These are phyloP conservation scores for Colletotrichum lindemuthianum DNA, from an alignment of 2,329 filamentous ascomycete genomes.

Conservation along the genomic window DNA sequence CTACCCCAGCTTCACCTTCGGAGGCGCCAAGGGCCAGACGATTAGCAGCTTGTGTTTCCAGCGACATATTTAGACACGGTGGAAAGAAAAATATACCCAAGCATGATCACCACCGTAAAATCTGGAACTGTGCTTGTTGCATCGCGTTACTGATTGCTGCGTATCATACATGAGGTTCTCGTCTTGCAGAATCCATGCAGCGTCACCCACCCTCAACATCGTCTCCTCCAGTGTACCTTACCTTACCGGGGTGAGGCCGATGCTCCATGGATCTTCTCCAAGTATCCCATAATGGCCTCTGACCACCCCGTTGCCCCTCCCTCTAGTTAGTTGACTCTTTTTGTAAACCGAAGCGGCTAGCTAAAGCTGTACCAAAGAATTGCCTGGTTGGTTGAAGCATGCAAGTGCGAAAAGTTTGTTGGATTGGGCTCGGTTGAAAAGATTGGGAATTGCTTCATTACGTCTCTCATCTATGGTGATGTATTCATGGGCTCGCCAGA, in stretches of 20 bases:
- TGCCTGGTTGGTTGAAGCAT: slow-evolving; percentile 24
- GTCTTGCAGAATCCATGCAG: slow-evolving; percentile 14
- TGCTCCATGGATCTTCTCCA: not conserved
- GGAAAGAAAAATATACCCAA: slow-evolving; percentile 15
- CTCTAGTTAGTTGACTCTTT: slow-evolving; percentile 16
- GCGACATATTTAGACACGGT: slow-evolving; percentile 43
- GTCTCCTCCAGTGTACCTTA: slow-evolving; percentile 5
- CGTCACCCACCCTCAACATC: slow-evolving; percentile 13
- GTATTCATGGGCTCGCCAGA: slow-evolving; percentile 72
- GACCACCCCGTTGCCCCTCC: slow-evolving; percentile 2
- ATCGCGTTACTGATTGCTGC: slow-evolving; percentile 24
- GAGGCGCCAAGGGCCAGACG: slow-evolving; percentile 86
- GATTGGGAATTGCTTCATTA: slow-evolving; percentile 66
- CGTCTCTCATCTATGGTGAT: slow-evolving; percentile 66
- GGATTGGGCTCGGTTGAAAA: slow-evolving; percentile 24
- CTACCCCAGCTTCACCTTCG: slow-evolving; percentile 90
- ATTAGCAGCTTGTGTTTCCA: slow-evolving; percentile 88
- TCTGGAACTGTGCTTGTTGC: slow-evolving; percentile 6
- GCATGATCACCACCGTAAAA: not conserved
- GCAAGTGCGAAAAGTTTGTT: slow-evolving; percentile 21
- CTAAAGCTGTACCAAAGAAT: slow-evolving; percentile 20
- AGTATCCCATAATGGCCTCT: slow-evolving; percentile 1
- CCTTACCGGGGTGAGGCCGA: slow-evolving; percentile 5
- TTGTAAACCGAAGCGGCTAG: slow-evolving; percentile 16
- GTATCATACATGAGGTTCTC: slow-evolving; percentile 32